Evolutionary conservation across 768 basidiomycete species (phyloP).

Genomic region (Piloderma croceum): DNA sequence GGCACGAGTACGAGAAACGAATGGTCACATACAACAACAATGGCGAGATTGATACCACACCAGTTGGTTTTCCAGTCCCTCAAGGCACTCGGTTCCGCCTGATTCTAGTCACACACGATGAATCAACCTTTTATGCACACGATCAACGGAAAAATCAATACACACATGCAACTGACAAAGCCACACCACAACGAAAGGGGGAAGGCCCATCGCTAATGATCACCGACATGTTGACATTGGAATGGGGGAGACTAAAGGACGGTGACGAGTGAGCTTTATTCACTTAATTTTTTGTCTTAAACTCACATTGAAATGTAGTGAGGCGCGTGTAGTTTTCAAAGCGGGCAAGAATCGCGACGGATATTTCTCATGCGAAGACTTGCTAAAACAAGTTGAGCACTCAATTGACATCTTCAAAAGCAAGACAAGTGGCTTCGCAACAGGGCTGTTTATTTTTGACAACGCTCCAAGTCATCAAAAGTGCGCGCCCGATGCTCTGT

Average conservation of each 20-base stretch:
- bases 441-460: constrained; percentile 25
- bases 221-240: constrained; percentile 28
- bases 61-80: constrained; percentile 17
- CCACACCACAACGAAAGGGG: constrained; percentile 28
- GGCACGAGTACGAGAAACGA: constrained; percentile 19
- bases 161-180: constrained; percentile 16
- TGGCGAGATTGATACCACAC: constrained; percentile 12
- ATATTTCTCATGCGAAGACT: constrained; percentile 22
- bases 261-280: constrained; percentile 18
- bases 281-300: constrained; percentile 2
- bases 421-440: constrained; percentile 18
- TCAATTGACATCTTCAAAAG: constrained; percentile 30
- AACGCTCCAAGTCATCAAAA: constrained; percentile 25
- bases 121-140: constrained; percentile 35
- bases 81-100: too few species aligned
- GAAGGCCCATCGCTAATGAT: constrained; percentile 33
- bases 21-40: constrained; percentile 24
- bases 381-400: constrained; percentile 19
- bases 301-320: constrained; percentile 7
- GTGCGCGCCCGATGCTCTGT: constrained; percentile 19
- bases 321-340: constrained; percentile 18
- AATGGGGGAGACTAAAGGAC: constrained; percentile 24
- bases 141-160: constrained; percentile 26
- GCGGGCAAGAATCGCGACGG: constrained; percentile 30
- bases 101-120: constrained; percentile 28